phyloP scores from a whole-genome alignment of 257 asterid genomes.

The Parsonsia alboflavescens region DNA sequence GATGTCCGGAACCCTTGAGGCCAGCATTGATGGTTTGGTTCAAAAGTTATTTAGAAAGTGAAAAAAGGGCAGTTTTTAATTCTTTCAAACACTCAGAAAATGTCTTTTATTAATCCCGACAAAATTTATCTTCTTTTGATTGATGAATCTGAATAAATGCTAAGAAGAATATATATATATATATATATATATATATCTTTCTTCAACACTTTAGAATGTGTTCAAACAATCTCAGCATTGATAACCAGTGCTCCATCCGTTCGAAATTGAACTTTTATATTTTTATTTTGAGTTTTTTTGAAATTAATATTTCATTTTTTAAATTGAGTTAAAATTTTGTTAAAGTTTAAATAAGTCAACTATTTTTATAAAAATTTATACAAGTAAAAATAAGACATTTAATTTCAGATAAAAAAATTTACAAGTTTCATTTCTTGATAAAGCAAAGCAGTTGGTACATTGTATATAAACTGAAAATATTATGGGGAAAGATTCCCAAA shows the following conservation, averaged over 20 bases:
- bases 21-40: neutral
- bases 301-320: too few species aligned
- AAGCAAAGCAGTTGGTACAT: constrained; percentile 1
- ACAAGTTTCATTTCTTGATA: neutral
- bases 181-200: too few species aligned
- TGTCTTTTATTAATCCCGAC: neutral
- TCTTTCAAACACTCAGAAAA: neutral
- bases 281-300: too few species aligned
- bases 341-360: too few species aligned
- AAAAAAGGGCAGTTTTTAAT: neutral
- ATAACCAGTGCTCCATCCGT: too few species aligned
- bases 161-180: too few species aligned
- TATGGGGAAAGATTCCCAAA: constrained; percentile 7
- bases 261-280: too few species aligned
- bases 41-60: neutral
- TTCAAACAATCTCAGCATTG: constrained; percentile 2
- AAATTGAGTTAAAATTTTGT: too few species aligned
- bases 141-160: neutral
- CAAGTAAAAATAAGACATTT: too few species aligned
- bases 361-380: too few species aligned
- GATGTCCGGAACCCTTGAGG: neutral
- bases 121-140: neutral
- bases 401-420: too few species aligned
- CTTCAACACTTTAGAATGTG: neutral
- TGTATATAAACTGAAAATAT: neutral